Base-by-base conservation (phyloP, 2,329 filamentous ascomycete species). In the Pestalotiopsis sp. region DNA sequence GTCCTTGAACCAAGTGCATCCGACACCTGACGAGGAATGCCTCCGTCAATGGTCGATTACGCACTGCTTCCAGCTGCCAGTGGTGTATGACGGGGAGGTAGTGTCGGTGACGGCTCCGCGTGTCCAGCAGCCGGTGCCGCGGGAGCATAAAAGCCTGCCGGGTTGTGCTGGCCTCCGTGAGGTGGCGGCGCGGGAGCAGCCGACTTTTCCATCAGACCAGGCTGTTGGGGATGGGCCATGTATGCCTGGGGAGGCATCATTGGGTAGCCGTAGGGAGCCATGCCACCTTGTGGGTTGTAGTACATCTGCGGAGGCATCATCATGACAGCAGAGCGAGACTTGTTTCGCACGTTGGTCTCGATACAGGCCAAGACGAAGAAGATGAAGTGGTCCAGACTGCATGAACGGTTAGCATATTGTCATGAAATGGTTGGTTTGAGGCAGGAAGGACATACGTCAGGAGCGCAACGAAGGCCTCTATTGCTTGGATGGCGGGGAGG, bases 281-380 rank as follows among this genome's bases (percentile, higher is more conserved):
- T 65, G 65, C 59, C 65, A 14, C 27, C 31, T 14, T 36, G 68
- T 25, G 56, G 61, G 14, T 20, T 38, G 39, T 67, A 67, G 27
- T 67, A 67, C 56, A 61, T 49, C 12, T 52, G 65, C 13, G 65
- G 56, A 9, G 52, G 52, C 31, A 67, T 52, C 65, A 67, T 67
- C 65, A 70, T 57, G 65, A 67, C 52, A 23, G 45, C 27, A 5
- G 52, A 31, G 3, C 61, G 38, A 20, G 39, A 45, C 52, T 61
- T 56, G 61, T 70, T 70, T 9, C 64, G 64, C 39, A 61, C 38
- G 65, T 70, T 69, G 17, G 64, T 67, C 41, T 70, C 69, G 23
- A 66, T 25, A 61, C 69, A 70, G 23, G 67, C 69, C 23, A 64
- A 61, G n/a, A 70, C 69, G 17, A 70, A 70, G n/a, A 70, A 49